These are phyloP conservation scores for Ilex aquifolium DNA, from an alignment of 257 asterid genomes.

Conservation along the genomic window DNA sequence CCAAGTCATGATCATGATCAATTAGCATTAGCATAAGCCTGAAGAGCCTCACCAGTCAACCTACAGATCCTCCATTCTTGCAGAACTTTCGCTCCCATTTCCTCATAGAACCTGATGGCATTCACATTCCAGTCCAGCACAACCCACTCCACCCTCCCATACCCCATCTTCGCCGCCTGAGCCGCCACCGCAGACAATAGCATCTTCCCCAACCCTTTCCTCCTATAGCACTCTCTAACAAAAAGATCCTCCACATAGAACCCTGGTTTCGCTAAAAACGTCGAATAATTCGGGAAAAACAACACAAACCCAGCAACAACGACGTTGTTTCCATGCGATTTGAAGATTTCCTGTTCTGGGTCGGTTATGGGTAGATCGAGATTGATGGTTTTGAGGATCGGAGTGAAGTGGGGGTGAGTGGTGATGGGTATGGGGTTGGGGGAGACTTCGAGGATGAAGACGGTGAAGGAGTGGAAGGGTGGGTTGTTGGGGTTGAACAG, in stretches of 20 bases:
- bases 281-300: slow-evolving; percentile 80
- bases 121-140: slow-evolving; percentile 77
- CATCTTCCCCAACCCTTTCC: slow-evolving; percentile 70
- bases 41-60: slow-evolving; percentile 63
- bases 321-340: slow-evolving; percentile 27
- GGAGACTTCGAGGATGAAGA: slow-evolving; percentile 45
- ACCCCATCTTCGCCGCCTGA: slow-evolving; percentile 89
- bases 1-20: neutral
- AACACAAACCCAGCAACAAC: slow-evolving; percentile 59
- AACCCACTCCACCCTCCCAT: slow-evolving; percentile 91
- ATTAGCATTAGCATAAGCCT: slow-evolving; percentile 39
- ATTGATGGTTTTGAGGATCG: slow-evolving; percentile 26
- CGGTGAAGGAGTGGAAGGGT: slow-evolving; percentile 40
- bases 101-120: slow-evolving; percentile 69
- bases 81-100: slow-evolving; percentile 69
- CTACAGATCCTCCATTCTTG: slow-evolving; percentile 89
- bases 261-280: slow-evolving; percentile 81
- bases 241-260: slow-evolving; percentile 74
- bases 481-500: slow-evolving; percentile 26
- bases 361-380: slow-evolving; percentile 67
- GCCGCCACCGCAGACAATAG: slow-evolving; percentile 69
- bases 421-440: slow-evolving; percentile 21
- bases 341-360: slow-evolving; percentile 45
- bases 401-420: slow-evolving; percentile 14
- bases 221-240: slow-evolving; percentile 79